Base-by-base conservation (phyloP, 192 early-diverging fungal species). In the Backusella circina region DNA sequence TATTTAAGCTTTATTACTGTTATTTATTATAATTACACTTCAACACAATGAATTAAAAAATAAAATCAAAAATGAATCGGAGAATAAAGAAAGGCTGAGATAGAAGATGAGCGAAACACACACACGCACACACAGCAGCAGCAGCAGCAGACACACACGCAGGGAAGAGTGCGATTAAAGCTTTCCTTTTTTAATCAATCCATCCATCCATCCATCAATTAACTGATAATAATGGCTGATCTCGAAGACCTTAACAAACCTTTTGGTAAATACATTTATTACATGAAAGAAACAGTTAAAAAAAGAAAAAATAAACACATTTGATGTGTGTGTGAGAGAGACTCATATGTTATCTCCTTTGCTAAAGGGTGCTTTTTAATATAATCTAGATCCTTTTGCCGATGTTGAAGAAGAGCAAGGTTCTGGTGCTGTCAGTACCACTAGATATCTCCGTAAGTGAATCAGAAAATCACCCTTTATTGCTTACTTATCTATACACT, bases 371-470 rank as follows among this genome's bases (percentile, higher is more conserved):
- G 10, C 44, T 39, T 44, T 47, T 32, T 26, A 67, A 31, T 41
- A 32, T 31, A 18, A 30, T 32, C 51, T 74, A 80, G 83, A 84
- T 79, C 83, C 83, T 41, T 84, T 88, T 74, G 85, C 84, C 71
- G 85, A 86, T 50, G 84, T 83, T 31, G 82, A 85, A 74, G 82
- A 87, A 54, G 80, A 86, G 47, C 75, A 79, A 41, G 68, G 66
- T 23, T 69, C 71, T 57, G 67, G 67, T 31, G 67, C 67, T 30
- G 65, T 39, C 23, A 78, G 80, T 28, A 26, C 74, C 33, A 72
- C 74, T 30, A 82, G 74, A 57, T 75, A 79, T 79, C 82, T 88
- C 38, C 87, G 87, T 88, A 86, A 80, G 87, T 54, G n/a, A n/a
- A n/a, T n/a, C n/a, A n/a, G n/a, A n/a, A n/a, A n/a, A n/a, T 36